Base-by-base conservation (phyloP, 129 eudicot species). In the Helianthus tuberosus region DNA sequence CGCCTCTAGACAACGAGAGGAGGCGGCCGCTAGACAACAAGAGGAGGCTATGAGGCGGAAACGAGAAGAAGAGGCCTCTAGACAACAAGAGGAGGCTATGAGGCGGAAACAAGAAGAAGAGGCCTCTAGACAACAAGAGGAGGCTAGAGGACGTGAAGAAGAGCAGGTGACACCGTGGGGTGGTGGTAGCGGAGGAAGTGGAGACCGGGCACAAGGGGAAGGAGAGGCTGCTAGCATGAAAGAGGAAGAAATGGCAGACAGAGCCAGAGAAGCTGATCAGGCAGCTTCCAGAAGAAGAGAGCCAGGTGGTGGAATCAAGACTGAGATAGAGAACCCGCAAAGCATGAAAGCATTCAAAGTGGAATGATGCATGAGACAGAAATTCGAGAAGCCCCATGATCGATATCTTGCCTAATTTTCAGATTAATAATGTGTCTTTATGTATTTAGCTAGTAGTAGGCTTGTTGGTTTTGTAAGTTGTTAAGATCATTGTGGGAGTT, bases 21-120 rank as follows among this genome's bases (percentile, higher is more conserved):
- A 64, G n/a, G n/a, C n/a, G n/a, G n/a, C 43, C 0, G 8, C 9
- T 0, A 29, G 43, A 39, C 46, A 39, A 8, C 46, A 67, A 10
- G 77, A 47, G 54, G 80, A 64, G 36, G 84, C 78, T 15, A 75
- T 43, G 68, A 29, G 48, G 29, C 38, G 44, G 10, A 62, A 6
- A 11, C 75, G 57, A 36, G 70, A 76, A 48, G 52, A 63, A 9
- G 77, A 55, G 36, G 69, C 47, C 15, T 39, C 36, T 12, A 44
- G 51, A 38, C 50, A 46, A 63, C 54, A 69, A 11, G 23, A 20
- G 23, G 69, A 64, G 36, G 84, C 78, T 15, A 75, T 43, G 68
- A 29, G 48, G 29, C 38, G 44, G 10, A 62, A 6, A 11, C 75
- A 49, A 36, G 70, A 76, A 48, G 52, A 63, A 9, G 77, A 55